Evolutionary conservation across 352 stramenopile species (phyloP).

Genomic region (Phytophthora litchii): DNA sequence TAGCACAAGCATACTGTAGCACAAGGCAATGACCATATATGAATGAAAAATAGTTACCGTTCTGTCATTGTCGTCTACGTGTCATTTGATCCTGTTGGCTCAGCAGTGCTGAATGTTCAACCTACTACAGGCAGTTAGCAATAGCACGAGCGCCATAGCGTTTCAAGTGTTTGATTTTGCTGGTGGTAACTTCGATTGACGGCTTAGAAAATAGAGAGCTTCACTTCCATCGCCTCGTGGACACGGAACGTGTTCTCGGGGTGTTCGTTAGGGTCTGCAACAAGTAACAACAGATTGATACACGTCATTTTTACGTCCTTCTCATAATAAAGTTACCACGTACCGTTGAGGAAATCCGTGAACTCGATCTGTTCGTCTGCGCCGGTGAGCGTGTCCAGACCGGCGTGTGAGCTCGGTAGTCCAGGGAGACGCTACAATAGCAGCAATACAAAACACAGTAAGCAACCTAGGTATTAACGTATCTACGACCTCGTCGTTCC

Average conservation of each 20-base stretch:
- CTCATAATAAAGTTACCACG: not conserved
- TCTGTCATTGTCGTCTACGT: conserved; percentile 27
- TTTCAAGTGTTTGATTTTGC: conserved; percentile 6
- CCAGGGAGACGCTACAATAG: conserved; percentile 73
- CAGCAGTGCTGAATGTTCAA: not conserved
- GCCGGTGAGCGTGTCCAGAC: conserved; percentile 81
- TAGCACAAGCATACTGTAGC: not conserved
- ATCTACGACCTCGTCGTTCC: not conserved
- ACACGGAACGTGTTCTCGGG: conserved; percentile 83
- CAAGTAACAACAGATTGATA: conserved; percentile 6
- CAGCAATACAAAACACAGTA: conserved; percentile 1
- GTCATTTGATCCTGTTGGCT: conserved; percentile 13
- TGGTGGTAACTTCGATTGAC: conserved; percentile 5
- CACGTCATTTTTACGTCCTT: conserved; percentile 7
- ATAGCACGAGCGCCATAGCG: conserved; percentile 12
- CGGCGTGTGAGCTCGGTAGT: conserved; percentile 74
- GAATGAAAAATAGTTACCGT: conserved; percentile 21
- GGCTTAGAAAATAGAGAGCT: conserved; percentile 88
- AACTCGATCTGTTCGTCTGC: conserved; percentile 85
- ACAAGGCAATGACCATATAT: conserved; percentile 7
- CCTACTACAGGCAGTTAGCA: not conserved
- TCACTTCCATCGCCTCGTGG: conserved; percentile 90
- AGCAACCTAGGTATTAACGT: not conserved
- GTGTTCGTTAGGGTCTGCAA: conserved; percentile 76
- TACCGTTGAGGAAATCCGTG: conserved; percentile 84